Percentiles rank a stretch among this genome's conserved stretches.
phyloP scores from a whole-genome alignment of 129 eudicot genomes.

The Arctium minus region DNA sequence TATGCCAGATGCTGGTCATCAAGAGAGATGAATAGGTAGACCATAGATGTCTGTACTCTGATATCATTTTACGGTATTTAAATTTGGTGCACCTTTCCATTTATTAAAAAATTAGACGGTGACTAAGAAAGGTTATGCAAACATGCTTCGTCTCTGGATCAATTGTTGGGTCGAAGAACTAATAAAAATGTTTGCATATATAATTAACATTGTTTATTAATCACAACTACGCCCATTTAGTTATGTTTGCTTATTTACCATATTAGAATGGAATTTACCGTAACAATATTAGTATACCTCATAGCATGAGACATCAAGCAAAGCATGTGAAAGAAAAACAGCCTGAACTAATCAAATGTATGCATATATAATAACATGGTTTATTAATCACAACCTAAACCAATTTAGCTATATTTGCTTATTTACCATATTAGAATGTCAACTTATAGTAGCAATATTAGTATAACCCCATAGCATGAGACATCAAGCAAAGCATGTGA shows the following conservation, averaged over 20 bases:
- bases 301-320: neutral
- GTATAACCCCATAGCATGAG: neutral
- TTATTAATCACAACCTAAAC: neutral
- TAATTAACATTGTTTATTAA: slow-evolving; percentile 1
- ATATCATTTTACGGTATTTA: neutral
- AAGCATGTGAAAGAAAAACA: slow-evolving; percentile 9
- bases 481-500: slow-evolving; percentile 11
- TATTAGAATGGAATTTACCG: neutral
- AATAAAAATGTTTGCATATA: neutral
- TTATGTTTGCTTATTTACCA: slow-evolving; percentile 7
- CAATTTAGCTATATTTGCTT: neutral
- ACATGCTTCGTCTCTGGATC: slow-evolving; percentile 9
- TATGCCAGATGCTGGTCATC: neutral
- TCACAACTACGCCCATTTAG: neutral
- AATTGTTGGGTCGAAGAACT: neutral
- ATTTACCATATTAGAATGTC: slow-evolving; percentile 11
- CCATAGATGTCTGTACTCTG: neutral
- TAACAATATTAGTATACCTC: neutral
- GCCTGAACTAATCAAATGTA: neutral
- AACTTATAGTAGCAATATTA: neutral
- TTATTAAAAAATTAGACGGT: neutral
- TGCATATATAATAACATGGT: neutral
- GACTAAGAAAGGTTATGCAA: neutral
- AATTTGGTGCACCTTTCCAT: neutral
- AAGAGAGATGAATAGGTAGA: neutral